Conservation (phyloP, 2,329 filamentous ascomycete genomes). For the Colletotrichum siamense region DNA sequence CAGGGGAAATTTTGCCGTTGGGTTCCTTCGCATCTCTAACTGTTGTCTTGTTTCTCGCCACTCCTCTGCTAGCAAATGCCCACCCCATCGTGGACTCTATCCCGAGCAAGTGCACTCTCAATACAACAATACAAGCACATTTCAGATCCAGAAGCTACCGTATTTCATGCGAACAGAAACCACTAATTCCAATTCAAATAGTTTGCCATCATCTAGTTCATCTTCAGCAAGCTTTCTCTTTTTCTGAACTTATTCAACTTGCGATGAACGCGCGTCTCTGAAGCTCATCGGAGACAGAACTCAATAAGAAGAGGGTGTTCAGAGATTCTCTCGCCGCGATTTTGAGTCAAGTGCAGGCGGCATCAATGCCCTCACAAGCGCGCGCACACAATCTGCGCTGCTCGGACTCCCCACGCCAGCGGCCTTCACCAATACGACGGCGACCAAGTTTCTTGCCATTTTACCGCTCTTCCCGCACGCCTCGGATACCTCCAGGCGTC, state of each 20-base stretch:
- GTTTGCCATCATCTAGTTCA: background rate
- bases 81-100: background rate
- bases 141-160: no score
- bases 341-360: background rate
- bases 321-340: background rate
- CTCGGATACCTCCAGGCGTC: background rate
- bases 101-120: background rate
- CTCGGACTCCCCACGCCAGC: background rate
- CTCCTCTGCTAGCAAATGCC: background rate
- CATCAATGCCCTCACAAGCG: background rate
- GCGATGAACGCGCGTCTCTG: background rate
- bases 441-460: background rate
- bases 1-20: background rate
- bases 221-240: background rate
- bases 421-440: background rate
- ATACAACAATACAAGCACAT: no score
- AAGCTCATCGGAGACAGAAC: background rate
- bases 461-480: background rate
- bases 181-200: background rate
- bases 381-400: background rate
- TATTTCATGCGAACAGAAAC: background rate
- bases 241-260: background rate
- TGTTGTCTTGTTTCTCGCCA: background rate
- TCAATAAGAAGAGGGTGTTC: background rate
- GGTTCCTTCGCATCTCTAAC: background rate